Evolutionary conservation across 2,329 filamentous ascomycete species (phyloP).

Genomic region (Alternaria arbusti): DNA sequence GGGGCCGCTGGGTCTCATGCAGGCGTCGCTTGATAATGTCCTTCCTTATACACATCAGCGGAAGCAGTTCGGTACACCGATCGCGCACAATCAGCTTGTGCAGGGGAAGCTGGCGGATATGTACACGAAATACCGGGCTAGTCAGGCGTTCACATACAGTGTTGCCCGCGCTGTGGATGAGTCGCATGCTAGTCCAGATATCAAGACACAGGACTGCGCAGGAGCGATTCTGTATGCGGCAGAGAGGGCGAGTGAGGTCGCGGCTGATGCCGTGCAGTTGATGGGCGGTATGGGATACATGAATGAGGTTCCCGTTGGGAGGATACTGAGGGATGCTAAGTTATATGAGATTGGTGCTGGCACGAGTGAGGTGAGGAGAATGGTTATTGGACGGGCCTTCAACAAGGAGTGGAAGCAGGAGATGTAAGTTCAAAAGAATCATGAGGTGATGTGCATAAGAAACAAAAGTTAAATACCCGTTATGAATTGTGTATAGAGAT

Average conservation of each 20-base stretch:
- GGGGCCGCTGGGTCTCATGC: slow-evolving; percentile 93
- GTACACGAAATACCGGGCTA: slow-evolving; percentile 91
- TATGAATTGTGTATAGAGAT: not conserved
- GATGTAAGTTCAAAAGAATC: slow-evolving; percentile 2
- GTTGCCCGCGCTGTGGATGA: slow-evolving; percentile 79
- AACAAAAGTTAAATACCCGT: slow-evolving; percentile 2
- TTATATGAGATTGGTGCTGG: slow-evolving; percentile 97
- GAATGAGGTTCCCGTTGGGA: slow-evolving; percentile 90
- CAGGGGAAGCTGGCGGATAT: slow-evolving; percentile 95
- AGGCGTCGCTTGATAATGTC: slow-evolving; percentile 82
- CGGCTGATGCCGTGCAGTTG: slow-evolving; percentile 87
- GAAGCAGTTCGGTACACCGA: slow-evolving; percentile 84
- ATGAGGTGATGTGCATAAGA: not conserved
- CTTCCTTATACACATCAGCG: slow-evolving; percentile 89
- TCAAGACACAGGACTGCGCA: slow-evolving; percentile 90
- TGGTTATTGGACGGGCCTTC: slow-evolving; percentile 92
- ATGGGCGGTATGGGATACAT: slow-evolving; percentile 96
- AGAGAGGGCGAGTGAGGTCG: slow-evolving; percentile 85
- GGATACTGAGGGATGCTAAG: slow-evolving; percentile 78
- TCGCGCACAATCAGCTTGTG: slow-evolving; percentile 90
- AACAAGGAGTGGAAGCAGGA: slow-evolving; percentile 75
- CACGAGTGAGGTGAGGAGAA: slow-evolving; percentile 89
- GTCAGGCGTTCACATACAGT: slow-evolving; percentile 83
- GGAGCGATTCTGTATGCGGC: slow-evolving; percentile 93
- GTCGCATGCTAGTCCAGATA: slow-evolving; percentile 56